These are phyloP conservation scores for Hemisphaericaspora lyxosophila DNA, from an alignment of 1,139 yeast genomes.

Conservation along the genomic window DNA sequence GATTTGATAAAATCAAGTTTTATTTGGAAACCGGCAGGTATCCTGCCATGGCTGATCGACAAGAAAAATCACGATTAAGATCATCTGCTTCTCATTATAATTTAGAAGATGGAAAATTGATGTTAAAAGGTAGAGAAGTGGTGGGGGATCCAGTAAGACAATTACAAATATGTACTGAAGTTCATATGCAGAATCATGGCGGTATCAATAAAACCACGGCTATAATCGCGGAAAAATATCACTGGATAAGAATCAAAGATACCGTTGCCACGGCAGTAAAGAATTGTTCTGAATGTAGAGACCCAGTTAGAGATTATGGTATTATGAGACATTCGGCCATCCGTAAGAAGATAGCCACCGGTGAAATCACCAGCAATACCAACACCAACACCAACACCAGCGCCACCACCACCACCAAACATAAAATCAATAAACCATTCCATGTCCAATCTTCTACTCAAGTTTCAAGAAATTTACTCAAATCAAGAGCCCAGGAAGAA, in stretches of 20 bases:
- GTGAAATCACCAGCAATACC: neutral
- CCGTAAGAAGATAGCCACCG: slow-evolving; percentile 1
- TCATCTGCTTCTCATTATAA: slow-evolving; percentile 80
- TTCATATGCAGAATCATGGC: slow-evolving; percentile 69
- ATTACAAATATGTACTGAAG: slow-evolving; percentile 67
- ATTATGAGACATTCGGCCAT: slow-evolving; percentile 22
- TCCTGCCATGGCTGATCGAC: slow-evolving; percentile 79
- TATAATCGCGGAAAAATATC: slow-evolving; percentile 72
- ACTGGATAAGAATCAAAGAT: slow-evolving; percentile 89
- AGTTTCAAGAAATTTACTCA: slow-evolving; percentile 23
- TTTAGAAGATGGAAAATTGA: slow-evolving; percentile 66
- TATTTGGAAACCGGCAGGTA: slow-evolving; percentile 84
- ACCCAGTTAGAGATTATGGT: slow-evolving; percentile 31
- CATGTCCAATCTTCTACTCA: slow-evolving; percentile 10
- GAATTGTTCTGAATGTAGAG: slow-evolving; percentile 73
- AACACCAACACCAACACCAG: slow-evolving; percentile 3
- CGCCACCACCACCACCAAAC: neutral
- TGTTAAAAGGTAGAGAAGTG: slow-evolving; percentile 80
- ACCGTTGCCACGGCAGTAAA: slow-evolving; percentile 81
- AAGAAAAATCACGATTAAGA: slow-evolving; percentile 80
- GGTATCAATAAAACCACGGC: slow-evolving; percentile 93
- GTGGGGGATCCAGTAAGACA: slow-evolving; percentile 74
- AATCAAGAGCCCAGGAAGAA: slow-evolving; percentile 24
- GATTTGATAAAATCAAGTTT: slow-evolving; percentile 76
- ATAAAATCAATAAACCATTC: neutral